Evolutionary conservation across 306 rosid genomes (phyloP).

Genomic region (Vachellia collinsii): DNA sequence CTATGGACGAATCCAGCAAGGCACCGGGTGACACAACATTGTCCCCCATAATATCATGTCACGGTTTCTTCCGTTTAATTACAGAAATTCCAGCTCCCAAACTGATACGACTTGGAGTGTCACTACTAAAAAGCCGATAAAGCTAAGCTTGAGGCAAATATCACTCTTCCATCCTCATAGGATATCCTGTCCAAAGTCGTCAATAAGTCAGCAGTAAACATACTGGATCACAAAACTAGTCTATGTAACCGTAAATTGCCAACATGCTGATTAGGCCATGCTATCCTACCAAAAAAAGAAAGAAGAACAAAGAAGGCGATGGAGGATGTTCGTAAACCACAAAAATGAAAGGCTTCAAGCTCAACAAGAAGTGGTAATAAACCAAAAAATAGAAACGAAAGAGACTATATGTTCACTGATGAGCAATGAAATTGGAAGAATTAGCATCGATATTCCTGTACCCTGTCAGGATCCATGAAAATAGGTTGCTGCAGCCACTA

Average conservation of each 20-base stretch:
- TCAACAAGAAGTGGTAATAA: too few relatives aligned
- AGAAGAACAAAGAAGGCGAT: slow-evolving; percentile 1
- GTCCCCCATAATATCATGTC: slow-evolving; percentile 61
- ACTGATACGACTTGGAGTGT: slow-evolving; percentile 33
- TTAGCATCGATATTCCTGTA: not conserved
- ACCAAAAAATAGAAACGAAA: not conserved
- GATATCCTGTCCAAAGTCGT: slow-evolving; percentile 13
- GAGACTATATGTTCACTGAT: not conserved
- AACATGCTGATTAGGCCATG: not conserved
- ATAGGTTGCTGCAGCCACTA: not conserved
- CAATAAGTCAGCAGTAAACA: slow-evolving; percentile 12
- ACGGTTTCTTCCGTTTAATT: slow-evolving; percentile 27
- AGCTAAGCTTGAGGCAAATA: not conserved
- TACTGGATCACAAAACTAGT: not conserved
- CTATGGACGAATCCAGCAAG: slow-evolving; percentile 70
- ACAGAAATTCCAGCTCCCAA: slow-evolving; percentile 7
- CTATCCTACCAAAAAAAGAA: not conserved
- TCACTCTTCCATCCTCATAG: slow-evolving; percentile 6
- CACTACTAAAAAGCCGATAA: not conserved
- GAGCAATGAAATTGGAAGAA: not conserved
- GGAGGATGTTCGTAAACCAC: not conserved
- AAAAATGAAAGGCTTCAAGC: not conserved
- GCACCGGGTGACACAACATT: slow-evolving; percentile 57
- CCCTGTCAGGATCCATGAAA: slow-evolving; percentile 30
- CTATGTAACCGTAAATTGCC: not conserved